phyloP scores from a whole-genome alignment of 202 grass and related monocot species.

The Zoysia matrella region DNA sequence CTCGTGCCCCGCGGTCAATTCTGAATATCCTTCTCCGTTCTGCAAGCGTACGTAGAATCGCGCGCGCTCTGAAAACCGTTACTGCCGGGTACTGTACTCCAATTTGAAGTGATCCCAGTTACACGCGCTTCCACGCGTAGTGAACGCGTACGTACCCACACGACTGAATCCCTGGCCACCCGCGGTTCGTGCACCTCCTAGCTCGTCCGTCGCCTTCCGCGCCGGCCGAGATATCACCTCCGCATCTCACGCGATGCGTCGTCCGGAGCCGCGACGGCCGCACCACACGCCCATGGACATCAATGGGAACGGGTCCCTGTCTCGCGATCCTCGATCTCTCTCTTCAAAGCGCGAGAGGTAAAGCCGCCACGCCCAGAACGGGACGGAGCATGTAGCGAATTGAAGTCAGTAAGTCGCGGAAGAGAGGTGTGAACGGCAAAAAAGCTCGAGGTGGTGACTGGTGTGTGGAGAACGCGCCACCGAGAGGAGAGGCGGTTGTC shows the following conservation, averaged over 20 bases:
- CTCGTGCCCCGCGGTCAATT: background rate
- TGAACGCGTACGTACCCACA: background rate
- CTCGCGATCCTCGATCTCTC: too few relatives aligned
- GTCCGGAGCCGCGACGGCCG: too few relatives aligned
- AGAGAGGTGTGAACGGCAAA: conserved; percentile 10
- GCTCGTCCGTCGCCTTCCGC: background rate
- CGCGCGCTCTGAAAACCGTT: background rate
- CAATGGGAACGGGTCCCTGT: too few relatives aligned
- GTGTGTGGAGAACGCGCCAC: background rate
- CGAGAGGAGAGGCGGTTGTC: background rate
- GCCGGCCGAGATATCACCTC: conserved; percentile 1
- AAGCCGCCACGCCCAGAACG: too few relatives aligned
- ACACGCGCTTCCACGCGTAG: background rate
- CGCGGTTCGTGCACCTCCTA: too few relatives aligned
- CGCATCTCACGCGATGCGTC: background rate
- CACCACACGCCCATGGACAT: too few relatives aligned
- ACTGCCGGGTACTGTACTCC: background rate
- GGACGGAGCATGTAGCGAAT: too few relatives aligned
- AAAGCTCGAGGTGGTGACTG: background rate
- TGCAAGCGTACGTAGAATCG: background rate
- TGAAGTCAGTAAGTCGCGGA: too few relatives aligned
- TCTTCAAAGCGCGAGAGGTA: too few relatives aligned
- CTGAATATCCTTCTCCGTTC: background rate
- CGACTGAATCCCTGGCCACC: too few relatives aligned
- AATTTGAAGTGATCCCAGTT: background rate